Conservation (phyloP, 176 grass and related monocot species). For the Lolium multiflorum region DNA sequence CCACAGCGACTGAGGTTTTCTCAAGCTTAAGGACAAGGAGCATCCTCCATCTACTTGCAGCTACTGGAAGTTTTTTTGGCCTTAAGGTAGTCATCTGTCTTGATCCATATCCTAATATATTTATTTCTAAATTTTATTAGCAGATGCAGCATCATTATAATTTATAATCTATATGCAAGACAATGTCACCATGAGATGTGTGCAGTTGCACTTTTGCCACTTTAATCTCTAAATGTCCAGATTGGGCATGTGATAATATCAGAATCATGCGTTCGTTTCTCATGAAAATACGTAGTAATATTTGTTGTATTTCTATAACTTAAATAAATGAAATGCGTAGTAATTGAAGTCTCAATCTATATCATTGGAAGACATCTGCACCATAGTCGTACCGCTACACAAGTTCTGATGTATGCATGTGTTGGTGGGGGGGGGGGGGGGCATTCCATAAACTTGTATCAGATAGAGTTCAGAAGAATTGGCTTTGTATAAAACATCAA, state of each 20-base stretch:
- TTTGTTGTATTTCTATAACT: not conserved
- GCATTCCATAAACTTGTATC: too few relatives aligned
- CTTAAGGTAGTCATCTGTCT: conserved; percentile 69
- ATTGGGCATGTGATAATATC: not conserved
- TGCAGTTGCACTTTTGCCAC: conserved; percentile 9
- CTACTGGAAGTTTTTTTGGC: conserved; percentile 82
- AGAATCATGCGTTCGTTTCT: conserved; percentile 18
- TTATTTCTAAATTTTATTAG: conserved; percentile 14
- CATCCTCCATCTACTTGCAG: conserved; percentile 88
- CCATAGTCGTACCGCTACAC: not conserved
- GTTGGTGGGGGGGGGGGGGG: too few relatives aligned
- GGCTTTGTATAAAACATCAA: not conserved
- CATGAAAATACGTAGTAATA: conserved; percentile 20
- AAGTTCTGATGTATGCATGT: not conserved
- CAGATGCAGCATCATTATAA: not conserved
- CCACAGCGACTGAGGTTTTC: conserved; percentile 68
- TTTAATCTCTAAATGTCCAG: conserved; percentile 26
- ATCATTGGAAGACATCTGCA: not conserved
- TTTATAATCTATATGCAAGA: conserved; percentile 14
- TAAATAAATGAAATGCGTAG: not conserved
- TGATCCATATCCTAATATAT: conserved; percentile 16
- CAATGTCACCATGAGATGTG: not conserved
- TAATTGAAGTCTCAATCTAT: conserved; percentile 12
- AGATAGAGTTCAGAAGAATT: too few relatives aligned
- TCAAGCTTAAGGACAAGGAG: conserved; percentile 86